Conservation (phyloP, 129 eudicot genomes). For the Helianthus annuus region HanXRQr2.0-SUNRISE NC_035443.2:189696861-189697360, state of each 20-base stretch:
- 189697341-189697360: conserved; percentile 93
- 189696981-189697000: neutral
- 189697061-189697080: conserved; percentile 98
- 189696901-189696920: conserved; percentile 86
- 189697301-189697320: conserved; percentile 99
- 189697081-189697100: conserved; percentile 94
- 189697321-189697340: conserved; percentile 96
- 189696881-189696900: conserved; percentile 99
- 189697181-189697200: conserved; percentile 38
- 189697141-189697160: conserved; percentile 98
- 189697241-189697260: conserved; percentile 25
- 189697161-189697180: conserved; percentile 89
- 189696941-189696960: neutral
- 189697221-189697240: conserved; percentile 16
- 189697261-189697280: conserved; percentile 80
- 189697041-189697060: conserved; percentile 93
- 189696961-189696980: neutral
- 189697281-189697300: conserved; percentile 92
- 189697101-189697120: conserved; percentile 92
- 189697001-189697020: neutral
- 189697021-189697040: conserved; percentile 86
- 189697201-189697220: conserved; percentile 9
- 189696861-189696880: conserved; percentile 86
- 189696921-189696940: conserved; percentile 48
- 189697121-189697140: conserved; percentile 97